Base-by-base conservation (phyloP, 1,139 yeast species). In the Pichia sp. region DNA sequence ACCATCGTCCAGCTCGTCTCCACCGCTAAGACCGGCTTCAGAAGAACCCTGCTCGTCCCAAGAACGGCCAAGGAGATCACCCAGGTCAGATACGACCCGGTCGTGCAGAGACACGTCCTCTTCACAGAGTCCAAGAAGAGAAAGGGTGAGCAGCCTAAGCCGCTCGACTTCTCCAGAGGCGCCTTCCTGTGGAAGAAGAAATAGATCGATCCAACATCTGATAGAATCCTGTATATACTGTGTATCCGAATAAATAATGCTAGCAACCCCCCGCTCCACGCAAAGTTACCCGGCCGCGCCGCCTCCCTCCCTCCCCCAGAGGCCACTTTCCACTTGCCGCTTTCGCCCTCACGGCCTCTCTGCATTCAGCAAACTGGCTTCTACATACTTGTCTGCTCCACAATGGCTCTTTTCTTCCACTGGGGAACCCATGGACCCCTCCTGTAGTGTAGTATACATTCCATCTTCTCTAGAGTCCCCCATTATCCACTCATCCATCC, bases 51-150 rank as follows among this genome's bases (percentile, higher is more conserved):
- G 55, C 75, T 82, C 48, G 79, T 91, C 46, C 94, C 93, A 46
- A 83, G 97, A 71, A 81, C 86, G 43, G 81, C 95, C 7, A 87
- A 87, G 41, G 72, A 79, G 50, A 83, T 91, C 55, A 82, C 82
- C 46, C 93, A 89, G 65, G 85, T 91, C 42, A 77, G 95, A 61
- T 93, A 93, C 65, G 99, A 93, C 65, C 98, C 98, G 11, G 61
- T 77, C 49, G 89, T 80, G 14, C 75, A 80, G 61, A 76, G 86
- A 55, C 97, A 90, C 69, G 96, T 94, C 47, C 73, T 93, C 55
- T 93, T 93, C 71, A 80, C 82, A 28, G 99, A 93, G 67, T 80
- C 85, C 49, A 86, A 87, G 67, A 89, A 88, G 75, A 81, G 99
- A 68, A 81, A 82, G 61, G 78, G 74, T 60, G 81, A 85, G 35